phyloP scores from a whole-genome alignment of 495 filamentous ascomycete species.

The Aspergillus campestris region DNA sequence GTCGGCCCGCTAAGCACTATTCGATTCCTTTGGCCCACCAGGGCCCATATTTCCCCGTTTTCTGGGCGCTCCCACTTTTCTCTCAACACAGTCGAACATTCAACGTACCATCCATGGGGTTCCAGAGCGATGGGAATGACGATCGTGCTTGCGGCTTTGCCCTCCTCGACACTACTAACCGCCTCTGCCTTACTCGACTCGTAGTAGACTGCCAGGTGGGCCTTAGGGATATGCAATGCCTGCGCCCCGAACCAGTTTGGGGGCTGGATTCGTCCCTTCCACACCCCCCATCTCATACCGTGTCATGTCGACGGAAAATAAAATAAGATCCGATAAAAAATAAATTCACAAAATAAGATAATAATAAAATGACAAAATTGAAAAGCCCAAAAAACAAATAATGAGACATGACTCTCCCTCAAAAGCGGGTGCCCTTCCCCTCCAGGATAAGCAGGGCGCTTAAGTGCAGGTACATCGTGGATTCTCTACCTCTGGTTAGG shows the following conservation, averaged over 20 bases:
- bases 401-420: conserved; percentile 9
- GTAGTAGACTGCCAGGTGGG: conserved; percentile 5
- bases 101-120: conserved; percentile 12
- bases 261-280: conserved; percentile 15
- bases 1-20: no score
- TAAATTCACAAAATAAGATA: no score
- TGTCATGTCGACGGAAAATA: conserved; percentile 7
- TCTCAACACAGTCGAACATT: no score
- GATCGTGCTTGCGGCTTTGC: conserved; percentile 14
- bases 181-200: no score
- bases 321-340: no score
- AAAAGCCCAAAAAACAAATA: no score
- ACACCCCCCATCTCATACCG: not conserved
- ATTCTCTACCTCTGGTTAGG: conserved; percentile 21
- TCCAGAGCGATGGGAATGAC: conserved; percentile 15
- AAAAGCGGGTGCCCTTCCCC: conserved; percentile 9
- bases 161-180: conserved; percentile 5
- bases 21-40: no score
- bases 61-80: no score
- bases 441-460: conserved; percentile 22
- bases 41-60: no score
- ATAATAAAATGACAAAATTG: no score
- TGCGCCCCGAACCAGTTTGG: conserved; percentile 21
- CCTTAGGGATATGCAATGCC: conserved; percentile 19
- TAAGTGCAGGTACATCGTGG: conserved; percentile 34